phyloP scores from a whole-genome alignment of 129 eudicot genomes.

The Calendula officinalis region DNA sequence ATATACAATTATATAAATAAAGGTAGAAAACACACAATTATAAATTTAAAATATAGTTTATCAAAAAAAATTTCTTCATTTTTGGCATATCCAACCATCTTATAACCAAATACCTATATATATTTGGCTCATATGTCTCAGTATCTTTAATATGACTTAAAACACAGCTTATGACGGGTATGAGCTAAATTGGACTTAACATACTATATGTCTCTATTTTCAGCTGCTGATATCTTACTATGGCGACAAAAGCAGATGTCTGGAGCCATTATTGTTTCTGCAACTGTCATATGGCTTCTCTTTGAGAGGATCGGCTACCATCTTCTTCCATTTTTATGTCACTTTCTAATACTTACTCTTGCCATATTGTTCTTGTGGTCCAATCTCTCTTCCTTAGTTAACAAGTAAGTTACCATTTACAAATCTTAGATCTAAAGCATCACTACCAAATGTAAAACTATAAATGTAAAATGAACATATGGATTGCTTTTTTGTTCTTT shows the following conservation, averaged over 20 bases:
- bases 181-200: background rate
- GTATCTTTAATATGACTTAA: no score
- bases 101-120: no score
- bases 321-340: slow-evolving; percentile 70
- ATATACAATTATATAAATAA: no score
- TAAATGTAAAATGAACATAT: slow-evolving; percentile 6
- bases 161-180: no score
- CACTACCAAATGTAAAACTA: no score
- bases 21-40: no score
- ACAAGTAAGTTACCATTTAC: slow-evolving; percentile 48
- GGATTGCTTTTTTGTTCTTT: background rate
- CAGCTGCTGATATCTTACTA: slow-evolving; percentile 84
- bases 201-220: slow-evolving; percentile 13
- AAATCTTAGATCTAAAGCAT: slow-evolving; percentile 2
- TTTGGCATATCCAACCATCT: no score
- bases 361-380: slow-evolving; percentile 79
- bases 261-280: slow-evolving; percentile 64
- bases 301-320: slow-evolving; percentile 77
- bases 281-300: slow-evolving; percentile 83
- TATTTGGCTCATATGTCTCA: background rate
- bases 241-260: slow-evolving; percentile 86
- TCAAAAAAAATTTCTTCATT: no score
- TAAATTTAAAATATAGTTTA: no score
- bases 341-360: slow-evolving; percentile 60
- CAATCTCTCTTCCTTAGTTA: slow-evolving; percentile 68